Evolutionary conservation across 192 early-diverging fungal genomes (phyloP), one percentile per base, ranked within the genome.

Genomic region (Thamnidium elegans): DNA sequence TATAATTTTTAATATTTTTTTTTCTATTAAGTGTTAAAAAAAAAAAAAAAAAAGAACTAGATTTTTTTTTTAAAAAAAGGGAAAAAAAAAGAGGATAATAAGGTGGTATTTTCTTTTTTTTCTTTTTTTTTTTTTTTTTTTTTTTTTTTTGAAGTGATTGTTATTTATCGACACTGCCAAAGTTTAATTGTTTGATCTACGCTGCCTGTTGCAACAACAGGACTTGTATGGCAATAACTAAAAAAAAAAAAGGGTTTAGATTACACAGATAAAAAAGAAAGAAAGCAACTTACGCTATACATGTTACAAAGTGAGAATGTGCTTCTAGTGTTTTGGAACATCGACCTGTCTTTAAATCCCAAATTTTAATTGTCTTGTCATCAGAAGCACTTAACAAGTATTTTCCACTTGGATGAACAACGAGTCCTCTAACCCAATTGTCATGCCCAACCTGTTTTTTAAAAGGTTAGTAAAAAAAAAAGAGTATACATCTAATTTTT

Each of bases 361-460:
- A 98, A 36, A 92, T 76, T 42, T 88, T 82, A 53, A 98, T 79
- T 0, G 92, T 87, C 68, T 94, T 95, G 73, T 98, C 96, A 65
- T 98, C 96, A 0, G 90, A 89, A 1, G 88, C 90, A 23, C 86
- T 87, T 7, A 96, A 64, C 4, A 98, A 69, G 55, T 79, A 89
- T 62, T 91, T 92, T 34, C 92, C 94, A 44, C 77, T 86, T 0
- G 94, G 90, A 55, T 93, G 90, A 67, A 94, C 85, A 3, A 84
- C 84, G 42, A 97, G 72, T 31, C 87, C 90, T 34, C 94, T 89
- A 6, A 96, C 84, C 94, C 94, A 96, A 69, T 94, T 94, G 58
- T 96, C 93, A 63, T 96, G 94, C 15, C 94, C 93, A 46, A 81
- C 74, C 88, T 89, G 62, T 53, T 20, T 39, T 39, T 36, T 36